phyloP scores from a whole-genome alignment of 441 rosid species.

The Erodium trifolium region DNA sequence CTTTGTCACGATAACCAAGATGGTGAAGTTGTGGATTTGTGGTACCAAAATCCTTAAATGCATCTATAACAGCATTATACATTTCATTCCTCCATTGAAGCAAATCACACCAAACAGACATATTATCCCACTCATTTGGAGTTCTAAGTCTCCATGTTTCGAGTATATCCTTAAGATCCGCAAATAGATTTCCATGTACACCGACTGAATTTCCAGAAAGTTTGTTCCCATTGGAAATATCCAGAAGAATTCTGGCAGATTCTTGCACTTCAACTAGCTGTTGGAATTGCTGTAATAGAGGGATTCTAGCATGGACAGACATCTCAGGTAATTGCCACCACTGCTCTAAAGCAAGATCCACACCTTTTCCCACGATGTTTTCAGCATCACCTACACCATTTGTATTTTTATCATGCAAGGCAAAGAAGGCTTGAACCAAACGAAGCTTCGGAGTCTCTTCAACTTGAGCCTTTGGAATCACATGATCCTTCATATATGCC shows the following conservation, averaged over 20 bases:
- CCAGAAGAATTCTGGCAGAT: conserved; percentile 74
- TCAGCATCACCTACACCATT: conserved; percentile 85
- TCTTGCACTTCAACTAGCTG: conserved; percentile 98
- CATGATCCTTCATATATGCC: conserved; percentile 89
- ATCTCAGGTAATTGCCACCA: conserved; percentile 99
- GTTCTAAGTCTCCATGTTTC: conserved; percentile 97
- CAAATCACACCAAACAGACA: conserved; percentile 94
- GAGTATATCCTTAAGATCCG: conserved; percentile 94
- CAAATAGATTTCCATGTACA: conserved; percentile 68
- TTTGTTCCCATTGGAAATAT: conserved; percentile 85
- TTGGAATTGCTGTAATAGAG: conserved; percentile 94
- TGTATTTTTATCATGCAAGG: conserved; percentile 78
- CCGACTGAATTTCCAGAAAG: conserved; percentile 48
- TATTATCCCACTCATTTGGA: conserved; percentile 97
- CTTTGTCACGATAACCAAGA: conserved; percentile 97
- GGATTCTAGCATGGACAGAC: conserved; percentile 87
- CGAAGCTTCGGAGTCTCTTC: conserved; percentile 97
- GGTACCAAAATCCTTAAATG: conserved; percentile 70
- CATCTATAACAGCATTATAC: conserved; percentile 84
- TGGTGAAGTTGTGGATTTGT: conserved; percentile 84
- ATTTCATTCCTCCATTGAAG: conserved; percentile 99
- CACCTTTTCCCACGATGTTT: conserved; percentile 76
- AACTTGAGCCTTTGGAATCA: conserved; percentile 91
- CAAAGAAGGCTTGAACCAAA: conserved; percentile 77
- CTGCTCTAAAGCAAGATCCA: conserved; percentile 88